These are phyloP conservation scores for Claviceps fusiformis DNA, from an alignment of 2,329 filamentous ascomycete genomes.

Conservation along the genomic window DNA sequence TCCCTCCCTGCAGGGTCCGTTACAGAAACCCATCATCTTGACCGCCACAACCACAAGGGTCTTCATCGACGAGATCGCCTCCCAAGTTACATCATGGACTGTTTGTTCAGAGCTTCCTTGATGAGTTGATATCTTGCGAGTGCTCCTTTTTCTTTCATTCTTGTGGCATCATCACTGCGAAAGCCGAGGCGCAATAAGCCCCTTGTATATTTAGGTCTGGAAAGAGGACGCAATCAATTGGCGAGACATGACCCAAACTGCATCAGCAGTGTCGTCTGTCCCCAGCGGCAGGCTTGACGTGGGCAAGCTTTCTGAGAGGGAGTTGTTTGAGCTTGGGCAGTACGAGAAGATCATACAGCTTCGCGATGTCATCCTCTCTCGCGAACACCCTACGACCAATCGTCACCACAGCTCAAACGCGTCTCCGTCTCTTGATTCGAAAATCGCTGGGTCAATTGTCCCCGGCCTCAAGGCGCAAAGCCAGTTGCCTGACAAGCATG, in stretches of 20 bases:
- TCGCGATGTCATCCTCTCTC: constrained; percentile 67
- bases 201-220: background rate
- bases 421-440: constrained; percentile 7
- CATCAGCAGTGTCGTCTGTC: background rate
- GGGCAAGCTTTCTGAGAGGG: constrained; percentile 26
- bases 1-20: background rate
- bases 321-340: constrained; percentile 47
- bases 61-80: background rate
- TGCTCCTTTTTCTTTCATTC: background rate
- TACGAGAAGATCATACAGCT: constrained; percentile 73
- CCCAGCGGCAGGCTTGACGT: background rate
- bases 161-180: background rate
- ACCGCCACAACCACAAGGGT: background rate
- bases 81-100: background rate
- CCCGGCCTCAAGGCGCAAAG: background rate
- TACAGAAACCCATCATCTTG: no score
- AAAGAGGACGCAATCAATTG: background rate
- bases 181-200: background rate
- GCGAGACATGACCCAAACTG: constrained; percentile 3
- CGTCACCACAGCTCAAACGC: constrained; percentile 28
- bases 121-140: background rate
- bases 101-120: background rate
- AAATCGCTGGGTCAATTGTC: background rate
- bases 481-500: background rate
- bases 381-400: constrained; percentile 54